Evolutionary conservation across 2,329 filamentous ascomycete species (phyloP).

Genomic region (Aureobasidium pullulans): DNA sequence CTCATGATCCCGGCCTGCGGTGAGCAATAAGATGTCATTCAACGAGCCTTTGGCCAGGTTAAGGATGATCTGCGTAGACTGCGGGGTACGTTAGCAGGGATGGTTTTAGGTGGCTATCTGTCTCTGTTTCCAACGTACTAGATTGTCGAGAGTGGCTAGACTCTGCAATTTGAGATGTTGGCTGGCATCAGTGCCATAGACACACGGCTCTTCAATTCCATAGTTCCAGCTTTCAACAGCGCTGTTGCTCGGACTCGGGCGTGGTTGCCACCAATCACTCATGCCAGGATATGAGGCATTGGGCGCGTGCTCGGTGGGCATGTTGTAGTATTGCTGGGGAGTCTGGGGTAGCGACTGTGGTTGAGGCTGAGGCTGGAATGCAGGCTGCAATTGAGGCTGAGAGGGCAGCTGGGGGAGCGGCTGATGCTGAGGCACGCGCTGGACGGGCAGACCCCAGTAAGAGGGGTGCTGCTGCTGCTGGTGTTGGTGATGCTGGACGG

Average conservation of each 20-base stretch:
- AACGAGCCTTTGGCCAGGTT: slow-evolving; percentile 51
- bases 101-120: neutral
- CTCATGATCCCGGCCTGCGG: slow-evolving; percentile 47
- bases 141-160: slow-evolving; percentile 53
- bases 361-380: neutral
- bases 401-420: neutral
- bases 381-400: neutral
- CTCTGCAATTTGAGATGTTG: slow-evolving; percentile 50
- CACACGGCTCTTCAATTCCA: slow-evolving; percentile 6
- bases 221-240: neutral
- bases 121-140: slow-evolving; percentile 22
- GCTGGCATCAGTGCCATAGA: slow-evolving; percentile 34
- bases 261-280: neutral
- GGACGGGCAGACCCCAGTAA: slow-evolving; percentile 2
- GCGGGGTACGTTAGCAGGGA: neutral
- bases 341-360: slow-evolving; percentile 3
- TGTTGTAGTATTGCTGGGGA: slow-evolving; percentile 4
- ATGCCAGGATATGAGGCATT: neutral
- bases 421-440: neutral
- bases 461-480: neutral
- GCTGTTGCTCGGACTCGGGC: neutral
- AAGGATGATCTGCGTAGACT: slow-evolving; percentile 52
- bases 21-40: slow-evolving; percentile 49
- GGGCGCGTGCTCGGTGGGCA: neutral
- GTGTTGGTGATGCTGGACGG: neutral